Base-by-base conservation (phyloP, 306 rosid species). In the Styphnolobium japonicum region DNA sequence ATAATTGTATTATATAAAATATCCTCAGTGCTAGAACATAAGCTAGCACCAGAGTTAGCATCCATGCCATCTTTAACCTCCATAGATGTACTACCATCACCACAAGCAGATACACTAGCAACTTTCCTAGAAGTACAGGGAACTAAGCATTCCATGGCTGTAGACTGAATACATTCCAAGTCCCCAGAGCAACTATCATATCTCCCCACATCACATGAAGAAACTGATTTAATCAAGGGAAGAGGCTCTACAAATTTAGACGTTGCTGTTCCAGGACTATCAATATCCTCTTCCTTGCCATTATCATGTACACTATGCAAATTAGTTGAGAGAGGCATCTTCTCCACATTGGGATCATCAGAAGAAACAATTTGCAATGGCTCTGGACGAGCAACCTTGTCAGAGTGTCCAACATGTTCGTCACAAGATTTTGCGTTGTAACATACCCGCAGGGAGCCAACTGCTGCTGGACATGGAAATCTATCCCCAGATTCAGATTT, bases 251-350 rank as follows among this genome's bases (percentile, higher is more conserved):
- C 91, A 78, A 93, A 87, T 80, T 93, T 90, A 7, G 98, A 96
- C 1, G 94, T 93, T 57, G 87, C 94, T 25, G 96, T 90, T 80
- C 98, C 99, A 70, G 96, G 98, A 84, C 98, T 91, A 83, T 95
- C 99, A 77, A 90, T 83, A 70, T 86, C 95, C 70, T 90, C 92
- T 67, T 82, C 98, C 80, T 87, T 88, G 7, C 34, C 79, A 78
- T 76, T 75, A 62, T 71, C 83, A 66, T 84, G 63, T 48, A 61
- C 67, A 36, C 77, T 87, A 21, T 56, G 82, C 70, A 81, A 69
- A 46, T 87, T 85, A 71, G 83, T 77, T 69, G 86, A 82, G 10
- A 60, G 53, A 19, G 87, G 89, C 76, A 85, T 69, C 84, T 87
- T 85, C 81, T 80, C 93, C 29, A 2, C 53, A 71, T 40, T 75